phyloP scores from a whole-genome alignment of 2,329 filamentous ascomycete genomes.

The Pseudogymnoascus verrucosus region DNA sequence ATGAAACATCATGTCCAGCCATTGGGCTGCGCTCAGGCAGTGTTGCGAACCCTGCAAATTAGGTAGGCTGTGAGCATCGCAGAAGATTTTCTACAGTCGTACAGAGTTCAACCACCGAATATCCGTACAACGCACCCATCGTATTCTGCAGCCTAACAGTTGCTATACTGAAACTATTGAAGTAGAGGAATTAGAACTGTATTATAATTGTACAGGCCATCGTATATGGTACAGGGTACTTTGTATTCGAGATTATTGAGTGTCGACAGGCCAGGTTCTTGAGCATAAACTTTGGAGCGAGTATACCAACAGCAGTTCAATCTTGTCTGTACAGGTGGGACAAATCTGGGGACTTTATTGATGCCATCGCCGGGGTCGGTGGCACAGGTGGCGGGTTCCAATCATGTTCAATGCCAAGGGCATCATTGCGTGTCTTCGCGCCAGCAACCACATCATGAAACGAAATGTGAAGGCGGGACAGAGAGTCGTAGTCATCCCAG shows the following conservation, averaged over 20 bases:
- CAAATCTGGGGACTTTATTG: not conserved
- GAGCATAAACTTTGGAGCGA: not conserved
- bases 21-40: not conserved
- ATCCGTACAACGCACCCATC: not conserved
- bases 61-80: not conserved
- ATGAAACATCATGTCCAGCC: not conserved
- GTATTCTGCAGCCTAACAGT: not conserved
- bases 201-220: not conserved
- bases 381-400: conserved; percentile 8
- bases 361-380: conserved; percentile 3
- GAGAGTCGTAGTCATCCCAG: conserved; percentile 20
- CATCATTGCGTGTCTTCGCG: conserved; percentile 9
- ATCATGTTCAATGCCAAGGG: conserved; percentile 4
- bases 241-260: not conserved
- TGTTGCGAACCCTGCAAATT: not conserved
- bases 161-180: not conserved
- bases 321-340: not conserved
- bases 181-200: not conserved
- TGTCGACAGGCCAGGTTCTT: not conserved
- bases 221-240: not conserved
- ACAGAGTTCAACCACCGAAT: not conserved
- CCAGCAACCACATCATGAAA: conserved; percentile 21
- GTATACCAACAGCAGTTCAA: not conserved
- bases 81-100: not conserved
- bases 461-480: conserved; percentile 23